These are phyloP conservation scores for Acanthamoeba lenticulata DNA, from an alignment of 208 protist genomes.

Conservation along the genomic window DNA sequence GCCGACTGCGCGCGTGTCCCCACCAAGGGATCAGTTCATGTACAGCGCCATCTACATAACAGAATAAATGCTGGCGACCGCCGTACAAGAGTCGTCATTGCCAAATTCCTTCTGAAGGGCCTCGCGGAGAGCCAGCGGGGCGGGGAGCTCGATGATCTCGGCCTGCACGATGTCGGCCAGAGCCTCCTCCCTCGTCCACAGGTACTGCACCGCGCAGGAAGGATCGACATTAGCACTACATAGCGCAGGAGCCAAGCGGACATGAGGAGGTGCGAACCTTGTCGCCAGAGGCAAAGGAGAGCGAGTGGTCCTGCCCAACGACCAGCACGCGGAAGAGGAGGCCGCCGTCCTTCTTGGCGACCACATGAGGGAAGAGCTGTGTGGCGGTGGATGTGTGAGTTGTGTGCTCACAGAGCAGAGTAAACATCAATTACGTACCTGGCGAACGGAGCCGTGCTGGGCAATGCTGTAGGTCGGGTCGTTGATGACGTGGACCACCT, in stretches of 20 bases:
- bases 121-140: constrained; percentile 32
- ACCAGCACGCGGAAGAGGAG: background rate
- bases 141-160: constrained; percentile 64
- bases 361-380: background rate
- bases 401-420: background rate
- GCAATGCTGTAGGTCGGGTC: background rate
- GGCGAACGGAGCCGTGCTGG: background rate
- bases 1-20: background rate
- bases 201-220: background rate
- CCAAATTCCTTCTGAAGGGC: constrained; percentile 61
- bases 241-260: background rate
- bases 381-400: background rate
- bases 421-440: background rate
- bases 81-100: background rate
- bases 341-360: constrained; percentile 40
- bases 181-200: constrained; percentile 65
- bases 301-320: constrained; percentile 6
- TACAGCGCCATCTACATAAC: background rate
- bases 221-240: background rate
- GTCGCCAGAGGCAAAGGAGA: constrained; percentile 1
- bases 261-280: background rate
- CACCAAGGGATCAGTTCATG: background rate
- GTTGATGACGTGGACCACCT: background rate
- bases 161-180: constrained; percentile 10
- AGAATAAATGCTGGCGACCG: background rate